Evolutionary conservation across 1,139 yeast species (phyloP), one percentile per base, ranked within the genome.

Genomic region (Saccharomyces hybrid): DNA sequence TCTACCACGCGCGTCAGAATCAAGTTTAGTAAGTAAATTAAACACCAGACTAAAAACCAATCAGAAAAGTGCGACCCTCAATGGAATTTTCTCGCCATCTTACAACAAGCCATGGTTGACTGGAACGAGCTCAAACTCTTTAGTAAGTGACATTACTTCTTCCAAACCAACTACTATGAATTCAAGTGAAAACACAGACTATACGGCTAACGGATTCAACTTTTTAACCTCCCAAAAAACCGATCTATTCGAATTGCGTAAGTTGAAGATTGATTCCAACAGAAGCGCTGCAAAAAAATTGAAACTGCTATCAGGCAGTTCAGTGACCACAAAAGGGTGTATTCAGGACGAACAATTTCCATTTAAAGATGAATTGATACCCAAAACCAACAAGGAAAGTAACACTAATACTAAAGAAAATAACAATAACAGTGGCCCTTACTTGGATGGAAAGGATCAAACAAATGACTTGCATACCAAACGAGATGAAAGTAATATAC

Each of bases 241-340:
- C 23, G 62, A 58, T 27, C 46, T 60, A 9, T 57, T 66, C 4
- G 66, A 59, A 11, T 50, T 69, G 53, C 65, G 70, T 16, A 73
- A 67, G 53, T 54, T 74, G 48, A 73, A 69, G 48, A 71, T 73
- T 20, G 76, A 74, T 49, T 67, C 73, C 13, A 58, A 61, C 4
- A 69, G 76, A 62, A 71, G 74, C 48, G 74, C 74, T 5, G 71
- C 74, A 1, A 71, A 73, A 58, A 72, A 71, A 55, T 49, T 68
- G 46, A 71, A 68, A 53, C 60, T 74, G 5, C 65, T 73, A 49
- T 70, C 73, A 25, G 70, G 73, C 2, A 54, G 59, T 14, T 60
- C 73, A 13, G 59, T 66, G 4, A 63, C 67, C 4, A 67, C 71
- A 3, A 70, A 70, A 53, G 59, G 61, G 7, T 59, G 61, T 54